Percentiles rank a stretch among this genome's conserved stretches.
Conservation (phyloP, 345 rosid species). For the Turritis glabra region DNA sequence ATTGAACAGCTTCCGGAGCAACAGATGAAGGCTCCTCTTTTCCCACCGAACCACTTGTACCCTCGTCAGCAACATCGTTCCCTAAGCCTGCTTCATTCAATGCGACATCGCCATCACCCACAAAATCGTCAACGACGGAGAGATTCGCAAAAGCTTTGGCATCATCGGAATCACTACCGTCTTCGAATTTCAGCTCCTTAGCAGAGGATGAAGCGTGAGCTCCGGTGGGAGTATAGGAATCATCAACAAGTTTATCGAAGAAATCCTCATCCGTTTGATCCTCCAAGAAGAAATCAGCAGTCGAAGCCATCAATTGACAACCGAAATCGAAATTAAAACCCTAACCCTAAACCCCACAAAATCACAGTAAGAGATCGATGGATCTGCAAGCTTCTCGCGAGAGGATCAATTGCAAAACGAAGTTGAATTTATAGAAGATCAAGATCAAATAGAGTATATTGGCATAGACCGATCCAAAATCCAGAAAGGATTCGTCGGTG, state of each 20-base stretch:
- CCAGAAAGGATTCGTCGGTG: conserved; percentile 17
- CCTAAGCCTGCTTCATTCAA: conserved; percentile 27
- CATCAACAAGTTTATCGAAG: conserved; percentile 90
- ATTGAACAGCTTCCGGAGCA: conserved; percentile 31
- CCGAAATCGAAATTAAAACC: conserved; percentile 12
- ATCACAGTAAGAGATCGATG: conserved; percentile 18
- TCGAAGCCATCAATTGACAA: conserved; percentile 67
- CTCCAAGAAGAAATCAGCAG: conserved; percentile 77
- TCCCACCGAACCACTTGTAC: conserved; percentile 20
- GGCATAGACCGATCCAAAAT: conserved; percentile 19
- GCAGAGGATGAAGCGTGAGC: conserved; percentile 27
- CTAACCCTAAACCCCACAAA: conserved; percentile 32
- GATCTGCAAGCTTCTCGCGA: conserved; percentile 28
- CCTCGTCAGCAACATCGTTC: conserved; percentile 32
- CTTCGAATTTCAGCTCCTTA: conserved; percentile 31
- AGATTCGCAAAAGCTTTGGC: conserved; percentile 63
- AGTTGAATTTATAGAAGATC: conserved; percentile 8
- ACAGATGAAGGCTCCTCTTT: conserved; percentile 25
- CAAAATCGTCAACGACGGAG: conserved; percentile 41
- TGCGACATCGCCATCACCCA: conserved; percentile 36
- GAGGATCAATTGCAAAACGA: conserved; percentile 1
- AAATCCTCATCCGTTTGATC: conserved; percentile 99
- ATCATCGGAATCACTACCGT: conserved; percentile 59
- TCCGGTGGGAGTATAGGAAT: conserved; percentile 40
- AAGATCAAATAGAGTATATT: conserved; percentile 22